These are phyloP conservation scores for Debaryomyces nepalensis DNA, from an alignment of 1,139 yeast genomes.

Conservation along the genomic window DNA sequence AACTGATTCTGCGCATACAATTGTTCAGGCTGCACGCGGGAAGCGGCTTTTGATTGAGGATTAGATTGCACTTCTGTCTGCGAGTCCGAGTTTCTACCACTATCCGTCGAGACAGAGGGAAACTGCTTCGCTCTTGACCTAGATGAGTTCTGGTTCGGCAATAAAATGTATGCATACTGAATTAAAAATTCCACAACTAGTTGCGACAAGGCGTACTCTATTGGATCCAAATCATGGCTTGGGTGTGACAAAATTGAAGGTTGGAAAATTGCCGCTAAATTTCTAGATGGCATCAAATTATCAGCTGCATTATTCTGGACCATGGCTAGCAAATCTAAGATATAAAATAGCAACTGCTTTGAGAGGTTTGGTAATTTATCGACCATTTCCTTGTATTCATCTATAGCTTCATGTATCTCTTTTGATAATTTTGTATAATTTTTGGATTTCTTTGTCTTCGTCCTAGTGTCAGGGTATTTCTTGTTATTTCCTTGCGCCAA, in stretches of 20 bases:
- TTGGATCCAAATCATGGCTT: constrained; percentile 87
- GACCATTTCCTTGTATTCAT: constrained; percentile 71
- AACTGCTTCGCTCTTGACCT: constrained; percentile 4
- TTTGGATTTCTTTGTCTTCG: constrained; percentile 29
- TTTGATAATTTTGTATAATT: constrained; percentile 50
- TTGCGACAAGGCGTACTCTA: constrained; percentile 86
- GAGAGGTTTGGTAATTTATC: constrained; percentile 69
- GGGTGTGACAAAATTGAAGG: constrained; percentile 94
- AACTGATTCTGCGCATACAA: constrained; percentile 6
- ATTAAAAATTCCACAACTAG: constrained; percentile 87
- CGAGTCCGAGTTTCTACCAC: constrained; percentile 1
- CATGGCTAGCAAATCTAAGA: constrained; percentile 83
- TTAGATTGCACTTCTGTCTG: background rate
- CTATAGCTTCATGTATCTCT: constrained; percentile 72
- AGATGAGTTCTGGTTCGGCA: constrained; percentile 48
- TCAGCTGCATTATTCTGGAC: constrained; percentile 78
- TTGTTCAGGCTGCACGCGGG: background rate
- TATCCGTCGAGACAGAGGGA: constrained; percentile 4
- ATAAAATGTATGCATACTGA: constrained; percentile 77
- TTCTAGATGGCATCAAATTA: constrained; percentile 90
- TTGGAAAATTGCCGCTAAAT: constrained; percentile 94
- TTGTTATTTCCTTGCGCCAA: background rate
- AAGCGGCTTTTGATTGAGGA: background rate
- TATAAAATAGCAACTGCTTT: constrained; percentile 83
- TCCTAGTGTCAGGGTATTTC: constrained; percentile 7